These are phyloP conservation scores for Suhomyces emberorum DNA, from an alignment of 805 yeast genomes.

Conservation along the genomic window DNA sequence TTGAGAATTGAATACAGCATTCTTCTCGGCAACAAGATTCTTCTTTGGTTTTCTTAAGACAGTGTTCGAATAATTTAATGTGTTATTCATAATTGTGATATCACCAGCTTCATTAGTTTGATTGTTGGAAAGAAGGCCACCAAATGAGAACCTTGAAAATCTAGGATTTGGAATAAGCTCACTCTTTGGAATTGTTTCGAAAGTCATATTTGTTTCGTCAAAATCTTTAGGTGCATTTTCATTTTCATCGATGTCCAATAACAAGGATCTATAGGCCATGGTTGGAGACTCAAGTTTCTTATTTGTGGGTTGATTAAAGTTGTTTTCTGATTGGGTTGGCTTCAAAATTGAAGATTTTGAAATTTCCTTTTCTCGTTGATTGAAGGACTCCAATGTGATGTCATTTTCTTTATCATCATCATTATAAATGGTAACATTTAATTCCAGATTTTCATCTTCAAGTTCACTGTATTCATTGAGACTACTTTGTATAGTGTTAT, in stretches of 20 bases:
- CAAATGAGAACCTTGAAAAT: constrained; percentile 41
- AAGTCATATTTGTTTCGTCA: constrained; percentile 2
- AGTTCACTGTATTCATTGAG: not conserved
- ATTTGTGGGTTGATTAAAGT: not conserved
- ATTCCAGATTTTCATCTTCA: not conserved
- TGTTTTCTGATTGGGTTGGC: not conserved
- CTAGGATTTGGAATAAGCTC: constrained; percentile 41
- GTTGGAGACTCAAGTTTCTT: not conserved
- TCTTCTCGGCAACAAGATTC: constrained; percentile 2
- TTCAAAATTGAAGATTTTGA: constrained; percentile 1
- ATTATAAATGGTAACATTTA: constrained; percentile 1
- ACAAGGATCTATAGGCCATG: constrained; percentile 15
- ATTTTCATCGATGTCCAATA: constrained; percentile 19
- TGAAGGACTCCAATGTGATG: constrained; percentile 13
- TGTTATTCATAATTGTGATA: constrained; percentile 8
- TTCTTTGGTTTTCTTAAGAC: constrained; percentile 16
- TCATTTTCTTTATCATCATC: constrained; percentile 14
- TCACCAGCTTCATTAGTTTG: constrained; percentile 11
- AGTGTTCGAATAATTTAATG: constrained; percentile 15
- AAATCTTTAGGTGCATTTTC: constrained; percentile 1
- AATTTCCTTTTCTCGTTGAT: constrained; percentile 11
- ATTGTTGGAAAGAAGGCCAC: constrained; percentile 22
- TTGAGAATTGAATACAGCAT: constrained; percentile 4
- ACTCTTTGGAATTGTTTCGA: constrained; percentile 2
- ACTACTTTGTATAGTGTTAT: not conserved